A percentile compares a stretch with the other conserved stretches of the same genome.
phyloP scores from a whole-genome alignment of 2,329 filamentous ascomycete genomes.

The Triangularia verruculosa region DNA sequence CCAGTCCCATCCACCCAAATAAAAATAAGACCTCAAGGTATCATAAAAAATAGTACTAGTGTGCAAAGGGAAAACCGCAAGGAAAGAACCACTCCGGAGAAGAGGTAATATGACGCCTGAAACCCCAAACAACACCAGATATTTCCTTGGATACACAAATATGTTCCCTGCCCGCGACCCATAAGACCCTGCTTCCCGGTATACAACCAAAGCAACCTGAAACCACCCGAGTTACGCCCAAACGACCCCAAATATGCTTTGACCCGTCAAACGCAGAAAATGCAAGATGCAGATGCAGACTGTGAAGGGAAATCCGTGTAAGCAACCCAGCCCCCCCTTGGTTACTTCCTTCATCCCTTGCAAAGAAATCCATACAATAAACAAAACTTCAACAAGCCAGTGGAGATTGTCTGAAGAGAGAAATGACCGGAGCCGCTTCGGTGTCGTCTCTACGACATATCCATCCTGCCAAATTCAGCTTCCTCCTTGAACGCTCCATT shows the following conservation, averaged over 20 bases:
- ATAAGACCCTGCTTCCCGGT: neutral
- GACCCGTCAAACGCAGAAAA: conserved; percentile 18
- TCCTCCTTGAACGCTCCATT: conserved; percentile 86
- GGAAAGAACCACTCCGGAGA: conserved; percentile 8
- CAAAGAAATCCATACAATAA: conserved; percentile 20
- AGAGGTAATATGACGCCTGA: conserved; percentile 1
- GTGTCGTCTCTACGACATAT: conserved; percentile 27
- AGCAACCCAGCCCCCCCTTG: neutral
- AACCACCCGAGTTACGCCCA: conserved; percentile 11
- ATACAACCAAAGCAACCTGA: neutral
- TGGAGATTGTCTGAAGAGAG: neutral
- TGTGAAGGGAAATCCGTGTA: conserved; percentile 13
- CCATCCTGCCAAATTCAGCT: conserved; percentile 82
- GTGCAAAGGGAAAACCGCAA: conserved; percentile 3
- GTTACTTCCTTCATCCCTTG: neutral
- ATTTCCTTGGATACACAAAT: neutral
- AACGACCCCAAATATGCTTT: conserved; percentile 24
- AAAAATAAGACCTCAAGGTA: conserved; percentile 21
- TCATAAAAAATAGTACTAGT: conserved; percentile 15
- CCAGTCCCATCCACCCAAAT: neutral
- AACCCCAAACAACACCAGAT: conserved; percentile 4
- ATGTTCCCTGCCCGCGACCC: neutral
- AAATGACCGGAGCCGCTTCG: conserved; percentile 1
- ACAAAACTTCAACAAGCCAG: conserved; percentile 13
- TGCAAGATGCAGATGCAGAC: conserved; percentile 13